Evolutionary conservation across 192 early-diverging fungal genomes (phyloP).

Genomic region (Backusella mclennaniae): DNA sequence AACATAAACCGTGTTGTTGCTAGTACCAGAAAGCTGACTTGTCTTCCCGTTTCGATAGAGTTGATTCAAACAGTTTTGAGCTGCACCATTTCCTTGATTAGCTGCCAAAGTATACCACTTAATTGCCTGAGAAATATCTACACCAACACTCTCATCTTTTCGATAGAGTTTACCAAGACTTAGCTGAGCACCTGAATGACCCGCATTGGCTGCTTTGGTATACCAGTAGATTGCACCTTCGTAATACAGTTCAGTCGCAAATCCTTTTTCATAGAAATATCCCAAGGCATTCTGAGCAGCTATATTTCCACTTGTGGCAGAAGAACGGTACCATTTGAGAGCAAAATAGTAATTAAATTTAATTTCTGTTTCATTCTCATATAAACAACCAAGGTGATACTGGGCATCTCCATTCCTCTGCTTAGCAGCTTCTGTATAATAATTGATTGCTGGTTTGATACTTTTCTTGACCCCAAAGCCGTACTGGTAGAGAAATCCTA

Average conservation of each 20-base stretch:
- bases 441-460: not conserved
- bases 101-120: not conserved
- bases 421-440: not conserved
- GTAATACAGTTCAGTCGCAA: not conserved
- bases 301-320: not conserved
- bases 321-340: not conserved
- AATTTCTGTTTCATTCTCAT: not conserved
- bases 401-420: not conserved
- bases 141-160: not conserved
- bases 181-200: not conserved
- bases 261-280: not conserved
- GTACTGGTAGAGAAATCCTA: not conserved
- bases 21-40: too few relatives aligned
- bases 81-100: not conserved
- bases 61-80: not conserved
- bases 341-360: not conserved
- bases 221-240: not conserved
- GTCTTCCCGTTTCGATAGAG: not conserved
- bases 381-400: not conserved
- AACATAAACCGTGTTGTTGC: not conserved
- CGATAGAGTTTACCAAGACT: not conserved
- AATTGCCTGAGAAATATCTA: not conserved
- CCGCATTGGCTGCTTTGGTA: not conserved
- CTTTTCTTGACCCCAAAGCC: not conserved
- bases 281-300: not conserved